Evolutionary conservation across 2,329 filamentous ascomycete genomes (phyloP), one percentile per base, ranked within the genome.

Genomic region (Claviceps paspali): DNA sequence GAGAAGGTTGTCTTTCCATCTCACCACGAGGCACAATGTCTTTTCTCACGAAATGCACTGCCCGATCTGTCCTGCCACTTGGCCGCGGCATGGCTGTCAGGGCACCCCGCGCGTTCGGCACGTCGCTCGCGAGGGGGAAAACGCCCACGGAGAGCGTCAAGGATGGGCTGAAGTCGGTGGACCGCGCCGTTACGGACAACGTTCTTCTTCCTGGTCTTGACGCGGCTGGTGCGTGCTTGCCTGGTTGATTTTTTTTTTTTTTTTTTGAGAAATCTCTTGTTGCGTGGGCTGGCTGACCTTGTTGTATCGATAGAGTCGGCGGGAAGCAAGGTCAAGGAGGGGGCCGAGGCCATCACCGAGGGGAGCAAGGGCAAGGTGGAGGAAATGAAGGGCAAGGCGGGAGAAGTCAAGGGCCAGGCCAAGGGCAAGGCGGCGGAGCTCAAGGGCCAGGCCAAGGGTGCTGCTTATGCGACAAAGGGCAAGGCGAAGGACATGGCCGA

Each of bases 121-220:
- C 67, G 10, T 62, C 59, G 35, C 43, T 62, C 8, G 52, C 54
- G 2, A 45, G 55, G 7, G 61, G 60, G 33, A 75, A 73, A 58
- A 59, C 63, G 8, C 58, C 65, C 3, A 59, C 67, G 36, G 70
- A 77, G 39, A 46, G 63, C 0, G 67, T 70, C 47, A 79, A 77
- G 56, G 73, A 79, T 43, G 64, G 65, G 3, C 54, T 72, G 40
- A 75, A 78, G 56, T 59, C 57, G 5, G 70, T 76, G 5, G 72
- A 79, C 57, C 64, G 71, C 22, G 64, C 60, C 35, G 70, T 79
- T 29, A 67, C 68, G 41, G 68, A 75, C 51, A 77, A 74, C 51
- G 51, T 79, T 14, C 68, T 77, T 21, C 69, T 78, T 18, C 71
- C 73, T 28, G 73, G 71, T 12, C 74, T 80, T 50, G 63, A 79